Evolutionary conservation across 345 rosid genomes (phyloP).

Genomic region (Murraya koenigii): DNA sequence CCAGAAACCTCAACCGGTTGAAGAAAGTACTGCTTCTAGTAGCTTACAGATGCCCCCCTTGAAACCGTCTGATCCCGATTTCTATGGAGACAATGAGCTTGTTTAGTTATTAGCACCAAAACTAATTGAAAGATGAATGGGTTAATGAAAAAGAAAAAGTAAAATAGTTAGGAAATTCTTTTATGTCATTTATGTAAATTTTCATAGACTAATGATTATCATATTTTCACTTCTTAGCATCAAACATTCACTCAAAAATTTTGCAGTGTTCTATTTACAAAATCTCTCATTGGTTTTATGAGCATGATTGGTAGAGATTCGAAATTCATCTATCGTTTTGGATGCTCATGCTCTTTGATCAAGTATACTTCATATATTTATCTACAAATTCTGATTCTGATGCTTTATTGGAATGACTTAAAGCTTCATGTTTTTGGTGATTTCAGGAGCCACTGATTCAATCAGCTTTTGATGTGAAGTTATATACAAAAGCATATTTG

Average conservation of each 20-base stretch:
- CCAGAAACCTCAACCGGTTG: constrained; percentile 37
- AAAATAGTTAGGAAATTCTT: constrained; percentile 14
- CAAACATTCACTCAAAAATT: background rate
- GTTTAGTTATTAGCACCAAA: constrained; percentile 24
- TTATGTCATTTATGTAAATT: background rate
- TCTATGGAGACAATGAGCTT: constrained; percentile 36
- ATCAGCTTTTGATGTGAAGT: background rate
- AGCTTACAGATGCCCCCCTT: constrained; percentile 74
- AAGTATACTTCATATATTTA: background rate
- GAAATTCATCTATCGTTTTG: background rate
- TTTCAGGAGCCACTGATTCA: background rate
- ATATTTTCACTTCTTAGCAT: background rate
- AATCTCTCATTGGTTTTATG: background rate
- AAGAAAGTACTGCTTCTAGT: constrained; percentile 30
- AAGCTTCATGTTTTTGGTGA: background rate
- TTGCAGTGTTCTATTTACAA: background rate
- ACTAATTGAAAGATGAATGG: background rate
- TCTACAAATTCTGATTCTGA: background rate
- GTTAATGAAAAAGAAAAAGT: background rate
- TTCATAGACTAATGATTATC: background rate
- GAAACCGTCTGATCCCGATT: constrained; percentile 84
- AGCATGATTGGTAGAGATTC: background rate
- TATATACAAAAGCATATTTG: background rate
- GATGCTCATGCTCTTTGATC: background rate
- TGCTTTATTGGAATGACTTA: background rate